phyloP scores from a whole-genome alignment of 169 alveolate genomes.

The Cryptosporidium felis region DNA sequence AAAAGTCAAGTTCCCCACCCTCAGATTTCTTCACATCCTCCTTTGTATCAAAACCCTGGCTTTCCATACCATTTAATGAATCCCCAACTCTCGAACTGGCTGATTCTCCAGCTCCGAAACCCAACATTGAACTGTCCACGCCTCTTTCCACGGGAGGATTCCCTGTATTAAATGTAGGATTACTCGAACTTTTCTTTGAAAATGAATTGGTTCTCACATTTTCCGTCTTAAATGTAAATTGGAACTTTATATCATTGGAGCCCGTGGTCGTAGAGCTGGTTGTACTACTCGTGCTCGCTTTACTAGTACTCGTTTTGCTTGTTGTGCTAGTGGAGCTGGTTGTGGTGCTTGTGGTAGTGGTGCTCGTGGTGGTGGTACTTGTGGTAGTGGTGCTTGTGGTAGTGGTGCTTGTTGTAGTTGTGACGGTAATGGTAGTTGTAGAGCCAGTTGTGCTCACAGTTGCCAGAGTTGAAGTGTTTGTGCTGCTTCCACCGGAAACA shows the following conservation, averaged over 20 bases:
- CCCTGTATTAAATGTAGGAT: background rate
- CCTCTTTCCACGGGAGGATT: background rate
- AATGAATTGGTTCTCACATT: slow-evolving; percentile 43
- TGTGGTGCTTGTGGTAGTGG: background rate
- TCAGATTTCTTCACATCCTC: background rate
- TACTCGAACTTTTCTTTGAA: background rate
- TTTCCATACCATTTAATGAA: background rate
- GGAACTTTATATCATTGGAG: background rate
- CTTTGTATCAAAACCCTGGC: background rate
- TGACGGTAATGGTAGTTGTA: background rate
- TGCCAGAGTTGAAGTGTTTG: no score
- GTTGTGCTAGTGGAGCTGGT: background rate
- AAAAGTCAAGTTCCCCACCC: background rate
- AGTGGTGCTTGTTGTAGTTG: slow-evolving; percentile 17
- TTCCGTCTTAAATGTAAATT: background rate
- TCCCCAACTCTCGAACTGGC: background rate
- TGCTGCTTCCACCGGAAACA: no score
- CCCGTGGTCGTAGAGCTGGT: background rate
- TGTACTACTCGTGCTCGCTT: background rate
- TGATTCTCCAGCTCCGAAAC: slow-evolving; percentile 67
- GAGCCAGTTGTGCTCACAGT: background rate
- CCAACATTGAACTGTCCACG: slow-evolving; percentile 26
- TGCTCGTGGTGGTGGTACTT: background rate
- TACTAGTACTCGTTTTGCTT: background rate
- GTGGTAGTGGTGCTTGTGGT: background rate